Evolutionary conservation across 23 red algal genomes (phyloP), one percentile per base, ranked within the genome.

Genomic region (Cyanidioschyzon merolae): DNA sequence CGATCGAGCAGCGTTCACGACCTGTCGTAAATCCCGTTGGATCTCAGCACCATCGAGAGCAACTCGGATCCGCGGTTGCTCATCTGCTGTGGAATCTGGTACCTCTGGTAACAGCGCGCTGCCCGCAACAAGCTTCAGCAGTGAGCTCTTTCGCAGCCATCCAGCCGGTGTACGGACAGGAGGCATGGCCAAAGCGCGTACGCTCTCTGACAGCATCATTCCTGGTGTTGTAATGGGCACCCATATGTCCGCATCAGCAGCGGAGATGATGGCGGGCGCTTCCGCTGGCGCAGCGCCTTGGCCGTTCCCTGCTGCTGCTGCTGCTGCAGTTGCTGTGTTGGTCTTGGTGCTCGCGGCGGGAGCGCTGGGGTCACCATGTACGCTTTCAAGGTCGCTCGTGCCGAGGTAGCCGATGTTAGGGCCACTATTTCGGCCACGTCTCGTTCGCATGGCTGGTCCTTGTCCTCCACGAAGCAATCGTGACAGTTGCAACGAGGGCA

Each of bases 211-310:
- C n/a, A 71, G 29, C 63, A 71, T 25, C 63, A 71, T 35, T 12
- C 63, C 63, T 25, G 63, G 63, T 71, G 63, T 32, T 3, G 63
- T 71, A 27, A 71, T 71, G 2, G 63, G 63, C 7, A 71, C 12
- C n/a, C 21, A 35, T 7, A 71, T 27, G 16, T 35, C 63, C 12
- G 21, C 63, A 71, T 71, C 63, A 27, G 32, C 12, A 71, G n/a
- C 16, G 12, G n/a, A 3, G 12, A 25, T 27, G 29, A 25, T 25
- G 30, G 21, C 63, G 12, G 63, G 21, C 63, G 21, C 29, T 12
- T 25, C 63, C 7, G 12, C 63, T 3, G 63, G 2, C 7, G 21
- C n/a, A 27, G 3, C 63, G 3, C 16, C 63, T 3, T 3, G 12
- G 29, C 63, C 63, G 63, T 35, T 25, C 3, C 30, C 29, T 7